Percentiles rank a stretch among this genome's conserved stretches.
phyloP scores from a whole-genome alignment of 228 moss, liverwort and hornwort species.

The Sphagnum fallax region DNA sequence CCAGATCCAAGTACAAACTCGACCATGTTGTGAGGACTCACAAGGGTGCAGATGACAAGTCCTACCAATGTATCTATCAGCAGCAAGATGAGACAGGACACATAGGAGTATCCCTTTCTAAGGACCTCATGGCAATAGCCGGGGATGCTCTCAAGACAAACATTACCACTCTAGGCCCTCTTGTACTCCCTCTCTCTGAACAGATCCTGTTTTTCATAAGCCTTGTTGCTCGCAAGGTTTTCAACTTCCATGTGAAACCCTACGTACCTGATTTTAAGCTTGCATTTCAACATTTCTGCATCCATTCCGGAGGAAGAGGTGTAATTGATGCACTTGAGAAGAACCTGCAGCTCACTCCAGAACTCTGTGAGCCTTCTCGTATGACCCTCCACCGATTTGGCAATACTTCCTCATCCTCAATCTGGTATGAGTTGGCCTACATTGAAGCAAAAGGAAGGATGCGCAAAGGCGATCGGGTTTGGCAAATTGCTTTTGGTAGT shows the following conservation, averaged over 20 bases:
- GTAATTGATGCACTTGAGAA: constrained; percentile 8
- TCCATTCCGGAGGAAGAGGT: constrained; percentile 7
- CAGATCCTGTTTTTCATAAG: constrained; percentile 4
- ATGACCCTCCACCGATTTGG: constrained; percentile 7
- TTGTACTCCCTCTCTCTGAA: constrained; percentile 10
- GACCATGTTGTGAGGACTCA: constrained; percentile 8
- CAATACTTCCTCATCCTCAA: constrained; percentile 1
- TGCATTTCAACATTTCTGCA: constrained; percentile 7
- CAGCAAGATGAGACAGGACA: constrained; percentile 4
- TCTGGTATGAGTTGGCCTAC: constrained; percentile 9
- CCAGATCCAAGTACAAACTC: constrained; percentile 7
- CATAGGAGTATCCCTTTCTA: constrained; percentile 5
- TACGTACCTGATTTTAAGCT: constrained; percentile 9
- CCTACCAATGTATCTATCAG: constrained; percentile 6
- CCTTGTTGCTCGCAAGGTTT: constrained; percentile 5
- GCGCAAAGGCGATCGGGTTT: constrained; percentile 1
- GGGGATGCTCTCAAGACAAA: constrained; percentile 9
- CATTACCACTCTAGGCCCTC: constrained; percentile 9
- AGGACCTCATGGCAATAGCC: constrained; percentile 9
- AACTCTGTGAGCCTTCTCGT: constrained; percentile 6
- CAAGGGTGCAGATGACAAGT: constrained; percentile 8
- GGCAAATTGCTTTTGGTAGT: constrained; percentile 9
- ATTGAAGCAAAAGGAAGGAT: constrained; percentile 7
- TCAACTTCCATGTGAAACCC: constrained; percentile 9
- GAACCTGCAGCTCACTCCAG: constrained; percentile 1